A percentile compares a stretch with the other conserved stretches of the same genome.
phyloP scores from a whole-genome alignment of 1,284 basidiomycete species.

The Uromyces viciae-fabae region DNA sequence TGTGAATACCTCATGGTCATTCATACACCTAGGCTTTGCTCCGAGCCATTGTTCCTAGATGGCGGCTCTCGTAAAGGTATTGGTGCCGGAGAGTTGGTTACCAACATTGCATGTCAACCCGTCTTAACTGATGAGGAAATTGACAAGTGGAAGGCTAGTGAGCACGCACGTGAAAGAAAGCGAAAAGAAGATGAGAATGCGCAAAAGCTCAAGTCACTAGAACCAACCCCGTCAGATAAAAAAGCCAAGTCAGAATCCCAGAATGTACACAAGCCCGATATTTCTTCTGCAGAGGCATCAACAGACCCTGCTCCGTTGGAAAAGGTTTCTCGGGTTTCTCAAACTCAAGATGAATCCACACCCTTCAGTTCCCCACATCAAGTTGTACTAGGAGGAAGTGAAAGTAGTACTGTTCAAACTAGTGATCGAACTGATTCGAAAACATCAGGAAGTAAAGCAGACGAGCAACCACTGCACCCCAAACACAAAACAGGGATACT shows the following conservation, averaged over 20 bases:
- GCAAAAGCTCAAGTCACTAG: not conserved
- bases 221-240: not conserved
- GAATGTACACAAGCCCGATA: not conserved
- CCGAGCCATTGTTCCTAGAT: slow-evolving; percentile 71
- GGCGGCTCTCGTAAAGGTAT: slow-evolving; percentile 54
- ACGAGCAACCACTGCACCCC: not conserved
- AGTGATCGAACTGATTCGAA: not conserved
- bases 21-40: slow-evolving; percentile 84
- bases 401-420: not conserved
- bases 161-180: slow-evolving; percentile 9
- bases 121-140: slow-evolving; percentile 51
- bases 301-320: not conserved
- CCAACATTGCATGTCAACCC: slow-evolving; percentile 54
- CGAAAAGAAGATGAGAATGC: slow-evolving; percentile 12
- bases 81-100: slow-evolving; percentile 59
- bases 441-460: not conserved
- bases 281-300: not conserved
- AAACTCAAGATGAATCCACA: not conserved
- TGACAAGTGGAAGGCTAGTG: slow-evolving; percentile 22
- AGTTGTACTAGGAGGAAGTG: not conserved
- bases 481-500: not conserved
- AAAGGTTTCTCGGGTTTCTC: no score
- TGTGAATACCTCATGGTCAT: slow-evolving; percentile 85
- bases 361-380: not conserved
- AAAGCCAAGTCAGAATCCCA: not conserved